Conservation (phyloP, 1,284 basidiomycete genomes). For the Anthracocystis walkeri region DNA sequence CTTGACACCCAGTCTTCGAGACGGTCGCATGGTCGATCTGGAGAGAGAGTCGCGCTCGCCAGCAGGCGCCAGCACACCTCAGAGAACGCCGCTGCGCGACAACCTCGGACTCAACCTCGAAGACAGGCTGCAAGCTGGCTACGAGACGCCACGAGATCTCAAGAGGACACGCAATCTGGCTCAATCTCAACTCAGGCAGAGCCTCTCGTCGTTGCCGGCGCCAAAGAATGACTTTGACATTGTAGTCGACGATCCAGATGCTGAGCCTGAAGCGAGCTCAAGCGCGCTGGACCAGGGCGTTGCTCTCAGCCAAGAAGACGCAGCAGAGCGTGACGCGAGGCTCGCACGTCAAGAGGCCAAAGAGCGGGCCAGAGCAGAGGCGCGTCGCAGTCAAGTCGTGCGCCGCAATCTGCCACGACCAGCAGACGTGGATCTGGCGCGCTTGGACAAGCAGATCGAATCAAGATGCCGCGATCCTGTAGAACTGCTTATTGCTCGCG, state of each 20-base stretch:
- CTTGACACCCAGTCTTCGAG: conserved; percentile 74
- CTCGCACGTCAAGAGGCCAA: conserved; percentile 76
- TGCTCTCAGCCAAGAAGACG: conserved; percentile 74
- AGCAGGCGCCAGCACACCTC: conserved; percentile 74
- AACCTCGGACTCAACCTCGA: conserved; percentile 83
- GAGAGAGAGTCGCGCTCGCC: conserved; percentile 3
- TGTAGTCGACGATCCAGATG: conserved; percentile 76
- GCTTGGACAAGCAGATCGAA: conserved; percentile 73
- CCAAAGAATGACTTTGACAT: conserved; percentile 99
- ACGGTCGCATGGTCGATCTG: conserved; percentile 19
- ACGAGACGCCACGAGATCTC: conserved; percentile 54
- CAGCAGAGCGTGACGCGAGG: conserved; percentile 88
- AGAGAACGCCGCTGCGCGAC: conserved; percentile 91
- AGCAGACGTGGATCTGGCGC: conserved; percentile 80
- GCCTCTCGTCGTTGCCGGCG: conserved; percentile 85
- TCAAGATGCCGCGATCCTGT: conserved; percentile 70
- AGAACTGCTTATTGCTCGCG: conserved; percentile 79
- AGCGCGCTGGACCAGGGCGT: conserved; percentile 18
- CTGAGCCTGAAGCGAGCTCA: conserved; percentile 17
- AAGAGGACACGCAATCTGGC: conserved; percentile 43
- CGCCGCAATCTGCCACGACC: conserved; percentile 88
- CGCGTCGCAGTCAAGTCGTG: conserved; percentile 83
- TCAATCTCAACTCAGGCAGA: conserved; percentile 77
- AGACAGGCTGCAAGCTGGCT: conserved; percentile 28
- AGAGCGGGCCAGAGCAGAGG: conserved; percentile 79